Percentiles rank a stretch among this genome's conserved stretches.
phyloP scores from a whole-genome alignment of 202 grass and related monocot species.

The Hordeum pubiflorum region DNA sequence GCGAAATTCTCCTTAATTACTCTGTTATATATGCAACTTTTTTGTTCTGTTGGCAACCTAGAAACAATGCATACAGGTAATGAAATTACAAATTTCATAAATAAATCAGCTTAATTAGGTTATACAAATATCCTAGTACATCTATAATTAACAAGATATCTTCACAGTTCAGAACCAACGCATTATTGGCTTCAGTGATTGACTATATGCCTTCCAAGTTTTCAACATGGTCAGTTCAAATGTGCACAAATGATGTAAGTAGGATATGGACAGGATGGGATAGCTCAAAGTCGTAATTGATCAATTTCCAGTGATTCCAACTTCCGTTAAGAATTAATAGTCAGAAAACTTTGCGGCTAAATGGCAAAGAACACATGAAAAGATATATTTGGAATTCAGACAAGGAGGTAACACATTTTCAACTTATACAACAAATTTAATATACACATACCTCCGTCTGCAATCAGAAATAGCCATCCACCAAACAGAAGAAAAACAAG shows the following conservation, averaged over 20 bases:
- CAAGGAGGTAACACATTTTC: not conserved
- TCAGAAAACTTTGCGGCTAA: not conserved
- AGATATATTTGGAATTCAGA: not conserved
- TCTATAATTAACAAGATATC: not conserved
- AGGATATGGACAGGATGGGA: not conserved
- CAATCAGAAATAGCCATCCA: constrained; percentile 15
- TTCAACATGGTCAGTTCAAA: constrained; percentile 7
- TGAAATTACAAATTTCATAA: not conserved
- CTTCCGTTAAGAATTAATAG: not conserved
- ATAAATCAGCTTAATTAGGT: not conserved
- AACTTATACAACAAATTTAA: not conserved
- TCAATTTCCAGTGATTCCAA: not conserved
- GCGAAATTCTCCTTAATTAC: not conserved
- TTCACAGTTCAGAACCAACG: not conserved
- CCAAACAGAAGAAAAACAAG: constrained; percentile 15
- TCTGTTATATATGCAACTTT: not conserved
- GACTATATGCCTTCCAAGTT: not conserved
- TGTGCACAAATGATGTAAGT: not conserved
- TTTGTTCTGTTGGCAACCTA: not conserved
- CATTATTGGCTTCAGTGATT: not conserved
- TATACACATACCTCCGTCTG: constrained; percentile 76
- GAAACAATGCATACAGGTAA: not conserved
- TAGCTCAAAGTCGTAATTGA: not conserved
- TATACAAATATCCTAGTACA: not conserved
- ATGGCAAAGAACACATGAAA: not conserved